phyloP scores from a whole-genome alignment of 805 yeast species.

The Cyberlindnera samutprakarnensis region DNA sequence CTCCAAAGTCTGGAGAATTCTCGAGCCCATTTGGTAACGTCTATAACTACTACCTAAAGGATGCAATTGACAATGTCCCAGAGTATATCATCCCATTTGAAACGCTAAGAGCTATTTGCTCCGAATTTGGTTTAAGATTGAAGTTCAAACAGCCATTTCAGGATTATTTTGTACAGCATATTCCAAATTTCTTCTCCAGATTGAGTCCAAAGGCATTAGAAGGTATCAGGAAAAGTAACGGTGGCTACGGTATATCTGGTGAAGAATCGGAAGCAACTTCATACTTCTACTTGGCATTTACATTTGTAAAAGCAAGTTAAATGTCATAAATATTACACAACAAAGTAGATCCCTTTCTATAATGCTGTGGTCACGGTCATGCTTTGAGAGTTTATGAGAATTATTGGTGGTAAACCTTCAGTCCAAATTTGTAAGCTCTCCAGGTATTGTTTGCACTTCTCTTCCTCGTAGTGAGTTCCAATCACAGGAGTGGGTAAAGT shows the following conservation, averaged over 20 bases:
- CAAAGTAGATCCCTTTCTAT: constrained; percentile 23
- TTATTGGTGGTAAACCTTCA: constrained; percentile 70
- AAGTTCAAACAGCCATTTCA: constrained; percentile 70
- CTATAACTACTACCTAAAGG: constrained; percentile 75
- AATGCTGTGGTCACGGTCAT: constrained; percentile 95
- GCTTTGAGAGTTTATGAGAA: constrained; percentile 83
- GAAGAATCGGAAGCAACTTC: constrained; percentile 82
- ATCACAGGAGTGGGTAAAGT: constrained; percentile 85
- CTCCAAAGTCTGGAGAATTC: constrained; percentile 71
- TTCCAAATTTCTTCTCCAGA: constrained; percentile 53
- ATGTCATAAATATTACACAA: not conserved
- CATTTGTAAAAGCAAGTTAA: constrained; percentile 52
- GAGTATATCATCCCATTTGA: constrained; percentile 97
- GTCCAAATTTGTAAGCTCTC: constrained; percentile 76
- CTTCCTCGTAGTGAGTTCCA: constrained; percentile 69
- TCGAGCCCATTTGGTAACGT: constrained; percentile 74
- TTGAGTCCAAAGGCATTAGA: constrained; percentile 57
- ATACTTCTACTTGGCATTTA: constrained; percentile 72
- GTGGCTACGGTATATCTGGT: constrained; percentile 80
- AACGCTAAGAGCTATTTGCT: constrained; percentile 72
- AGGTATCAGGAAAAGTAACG: constrained; percentile 58
- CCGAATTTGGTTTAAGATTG: constrained; percentile 70
- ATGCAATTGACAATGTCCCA: constrained; percentile 95
- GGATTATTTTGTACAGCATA: constrained; percentile 74
- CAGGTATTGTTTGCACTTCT: constrained; percentile 67